These are phyloP conservation scores for Apostasia shenzhenica DNA, from an alignment of 106 monocot species.

Conservation along the genomic window DNA sequence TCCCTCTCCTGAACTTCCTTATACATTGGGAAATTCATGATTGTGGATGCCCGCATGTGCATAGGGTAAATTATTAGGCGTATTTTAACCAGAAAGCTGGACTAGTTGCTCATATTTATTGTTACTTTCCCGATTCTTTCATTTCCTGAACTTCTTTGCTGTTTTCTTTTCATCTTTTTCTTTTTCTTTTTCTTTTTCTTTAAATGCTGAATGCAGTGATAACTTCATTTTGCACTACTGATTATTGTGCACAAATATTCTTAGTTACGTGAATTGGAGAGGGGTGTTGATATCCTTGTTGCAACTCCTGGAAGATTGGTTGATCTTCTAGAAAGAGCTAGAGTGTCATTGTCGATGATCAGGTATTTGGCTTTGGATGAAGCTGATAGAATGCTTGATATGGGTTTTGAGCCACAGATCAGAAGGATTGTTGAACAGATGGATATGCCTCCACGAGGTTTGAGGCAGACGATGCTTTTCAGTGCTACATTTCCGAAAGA, in stretches of 20 bases:
- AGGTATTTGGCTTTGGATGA: slow-evolving; percentile 51
- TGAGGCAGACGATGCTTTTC: slow-evolving; percentile 56
- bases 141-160: too few relatives aligned
- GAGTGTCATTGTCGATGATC: slow-evolving; percentile 44
- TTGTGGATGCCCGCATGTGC: too few relatives aligned
- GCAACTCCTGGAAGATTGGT: slow-evolving; percentile 55
- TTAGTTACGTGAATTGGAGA: slow-evolving; percentile 45
- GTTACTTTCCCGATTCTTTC: too few relatives aligned
- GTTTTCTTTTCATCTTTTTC: not conserved
- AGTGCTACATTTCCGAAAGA: slow-evolving; percentile 59
- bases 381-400: slow-evolving; percentile 61
- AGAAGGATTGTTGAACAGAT: slow-evolving; percentile 53
- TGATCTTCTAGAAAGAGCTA: slow-evolving; percentile 45
- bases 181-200: not conserved
- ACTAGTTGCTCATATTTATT: too few relatives aligned
- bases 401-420: slow-evolving; percentile 66
- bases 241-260: not conserved
- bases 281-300: slow-evolving; percentile 57
- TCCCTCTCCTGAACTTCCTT: too few relatives aligned
- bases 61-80: too few relatives aligned
- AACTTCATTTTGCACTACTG: slow-evolving; percentile 1
- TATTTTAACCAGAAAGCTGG: too few relatives aligned
- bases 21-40: too few relatives aligned
- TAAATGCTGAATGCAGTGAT: not conserved
- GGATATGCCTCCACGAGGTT: slow-evolving; percentile 50